Base-by-base conservation (phyloP, 106 monocot genomes). In the Apostasia ramifera region DNA sequence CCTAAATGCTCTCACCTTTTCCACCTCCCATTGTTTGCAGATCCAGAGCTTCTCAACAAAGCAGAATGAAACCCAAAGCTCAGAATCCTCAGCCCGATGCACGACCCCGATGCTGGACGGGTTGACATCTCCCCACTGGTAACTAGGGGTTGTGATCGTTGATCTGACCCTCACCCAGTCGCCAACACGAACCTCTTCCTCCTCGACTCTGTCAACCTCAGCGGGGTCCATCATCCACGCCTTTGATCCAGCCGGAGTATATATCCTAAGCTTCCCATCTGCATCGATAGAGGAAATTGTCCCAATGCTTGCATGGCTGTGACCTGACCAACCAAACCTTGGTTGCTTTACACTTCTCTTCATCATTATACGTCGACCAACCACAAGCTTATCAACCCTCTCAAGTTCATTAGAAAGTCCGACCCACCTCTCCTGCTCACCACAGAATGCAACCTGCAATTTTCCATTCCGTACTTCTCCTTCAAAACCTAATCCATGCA, bases 281-380 rank as follows among this genome's bases (percentile, higher is more conserved):
- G 90, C 93, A 73, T 98, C 98, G 4, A 98, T 83, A 52, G 98
- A 98, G 10, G 93, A 86, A 81, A 98, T 82, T 0, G 90, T 98
- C 41, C 89, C 93, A 11, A 90, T 70, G 40, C 90, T 93, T 0
- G 65, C 63, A 71, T 93, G 87, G 69, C 66, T 83, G 54, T 93
- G 98, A 55, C 90, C 87, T 0, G 98, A 90, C 98, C 98, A 98
- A 46, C 98, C 98, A 73, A 98, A 98, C 57, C 93, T 82, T 40
- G 98, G 98, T 44, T 90, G 98, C 61, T 83, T 90, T 55, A 98
- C 83, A 61, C 53, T 13, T 59, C 47, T 63, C 80, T 80, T 98
- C 48, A 98, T 78, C 71, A 81, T 85, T 40, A 98, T 90, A 59
- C 72, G 66, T 50, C 90, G 85, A 6, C 93, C 98, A 0, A 77